Evolutionary conservation across 2,329 filamentous ascomycete species (phyloP).

Genomic region (Fusarium chaquense): DNA sequence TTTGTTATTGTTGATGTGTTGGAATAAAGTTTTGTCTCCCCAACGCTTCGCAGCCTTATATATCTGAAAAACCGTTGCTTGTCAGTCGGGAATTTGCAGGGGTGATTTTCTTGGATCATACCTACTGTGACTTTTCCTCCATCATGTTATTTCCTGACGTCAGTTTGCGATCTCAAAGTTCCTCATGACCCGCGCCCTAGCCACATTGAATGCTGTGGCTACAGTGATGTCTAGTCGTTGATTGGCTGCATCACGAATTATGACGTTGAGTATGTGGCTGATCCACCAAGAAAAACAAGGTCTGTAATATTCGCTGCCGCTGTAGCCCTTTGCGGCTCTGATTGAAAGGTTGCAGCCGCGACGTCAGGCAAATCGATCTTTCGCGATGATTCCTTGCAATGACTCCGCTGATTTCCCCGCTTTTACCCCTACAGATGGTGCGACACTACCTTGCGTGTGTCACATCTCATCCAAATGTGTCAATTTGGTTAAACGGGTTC

Average conservation of each 20-base stretch:
- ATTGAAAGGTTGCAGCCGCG: slow-evolving; percentile 31
- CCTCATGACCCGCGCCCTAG: slow-evolving; percentile 37
- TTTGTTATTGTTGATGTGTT: slow-evolving; percentile 23
- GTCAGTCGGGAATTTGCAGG: slow-evolving; percentile 9
- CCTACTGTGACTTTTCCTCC: slow-evolving; percentile 14
- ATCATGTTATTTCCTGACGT: slow-evolving; percentile 37
- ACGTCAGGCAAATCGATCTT: slow-evolving; percentile 31
- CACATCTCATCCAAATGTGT: slow-evolving; percentile 3
- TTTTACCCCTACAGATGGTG: slow-evolving; percentile 2
- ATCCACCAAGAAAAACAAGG: slow-evolving; percentile 30
- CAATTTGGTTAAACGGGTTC: slow-evolving; percentile 15
- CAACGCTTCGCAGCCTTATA: slow-evolving; percentile 26
- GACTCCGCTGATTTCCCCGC: slow-evolving; percentile 24
- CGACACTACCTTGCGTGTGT: slow-evolving; percentile 13
- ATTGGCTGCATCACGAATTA: slow-evolving; percentile 17
- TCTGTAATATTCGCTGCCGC: slow-evolving; percentile 29
- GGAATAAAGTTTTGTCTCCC: background rate
- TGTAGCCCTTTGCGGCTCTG: slow-evolving; percentile 19
- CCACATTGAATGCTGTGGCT: slow-evolving; percentile 36
- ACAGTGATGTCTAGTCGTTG: background rate
- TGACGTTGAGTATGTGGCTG: slow-evolving; percentile 35
- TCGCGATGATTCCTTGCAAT: slow-evolving; percentile 28
- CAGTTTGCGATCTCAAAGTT: slow-evolving; percentile 30
- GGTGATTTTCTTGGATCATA: slow-evolving; percentile 15
- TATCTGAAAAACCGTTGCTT: slow-evolving; percentile 15